Evolutionary conservation across 176 grass and related monocot genomes (phyloP).

Genomic region (Pontederia paniculata): DNA sequence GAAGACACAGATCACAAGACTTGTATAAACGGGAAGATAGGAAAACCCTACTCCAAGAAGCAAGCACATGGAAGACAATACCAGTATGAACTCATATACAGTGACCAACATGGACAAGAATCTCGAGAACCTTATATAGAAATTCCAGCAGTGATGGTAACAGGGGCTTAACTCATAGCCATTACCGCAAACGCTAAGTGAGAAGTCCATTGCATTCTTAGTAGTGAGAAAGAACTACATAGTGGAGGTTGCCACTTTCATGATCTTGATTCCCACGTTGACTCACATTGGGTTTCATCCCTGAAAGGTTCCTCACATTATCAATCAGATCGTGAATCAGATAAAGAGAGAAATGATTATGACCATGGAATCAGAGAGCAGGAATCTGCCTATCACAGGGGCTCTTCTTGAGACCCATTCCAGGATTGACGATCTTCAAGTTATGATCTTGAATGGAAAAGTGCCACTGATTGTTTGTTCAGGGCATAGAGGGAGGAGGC

Average conservation of each 20-base stretch:
- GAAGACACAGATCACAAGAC: too few species aligned
- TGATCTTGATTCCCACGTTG: conserved; percentile 14
- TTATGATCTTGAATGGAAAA: conserved; percentile 27
- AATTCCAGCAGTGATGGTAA: neutral
- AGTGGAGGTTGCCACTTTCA: conserved; percentile 15
- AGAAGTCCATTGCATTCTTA: neutral
- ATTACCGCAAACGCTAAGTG: neutral
- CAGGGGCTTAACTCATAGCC: too few species aligned
- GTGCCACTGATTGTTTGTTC: conserved; percentile 5
- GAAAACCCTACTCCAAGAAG: too few species aligned
- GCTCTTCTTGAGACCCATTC: neutral
- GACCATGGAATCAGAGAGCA: conserved; percentile 13
- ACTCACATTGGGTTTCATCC: neutral
- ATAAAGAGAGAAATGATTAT: conserved; percentile 18
- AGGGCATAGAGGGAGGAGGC: conserved; percentile 4
- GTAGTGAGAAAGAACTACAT: neutral
- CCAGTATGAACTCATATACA: too few species aligned
- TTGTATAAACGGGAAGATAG: too few species aligned
- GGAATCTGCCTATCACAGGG: neutral
- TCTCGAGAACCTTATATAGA: neutral
- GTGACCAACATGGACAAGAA: neutral
- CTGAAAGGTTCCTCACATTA: neutral
- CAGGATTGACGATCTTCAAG: conserved; percentile 29
- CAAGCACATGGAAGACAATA: too few species aligned
- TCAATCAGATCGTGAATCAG: conserved; percentile 5